A percentile compares a stretch with the other conserved stretches of the same genome.
phyloP scores from a whole-genome alignment of 495 filamentous ascomycete genomes.

The Chlorociboria aeruginascens region DNA sequence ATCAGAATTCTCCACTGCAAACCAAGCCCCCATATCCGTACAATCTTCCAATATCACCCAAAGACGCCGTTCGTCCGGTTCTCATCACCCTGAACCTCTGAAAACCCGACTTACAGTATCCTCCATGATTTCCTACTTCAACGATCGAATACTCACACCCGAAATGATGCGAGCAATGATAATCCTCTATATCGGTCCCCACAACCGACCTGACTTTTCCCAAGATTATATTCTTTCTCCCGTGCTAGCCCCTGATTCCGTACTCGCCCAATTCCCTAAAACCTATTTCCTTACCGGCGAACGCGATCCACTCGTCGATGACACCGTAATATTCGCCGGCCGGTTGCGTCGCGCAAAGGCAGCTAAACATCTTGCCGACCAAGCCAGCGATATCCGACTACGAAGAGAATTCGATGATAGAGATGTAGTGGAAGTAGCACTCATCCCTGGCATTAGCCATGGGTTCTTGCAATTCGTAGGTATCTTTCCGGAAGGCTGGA shows the following conservation, averaged over 20 bases:
- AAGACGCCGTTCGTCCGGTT: constrained; percentile 18
- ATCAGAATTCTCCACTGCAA: constrained; percentile 14
- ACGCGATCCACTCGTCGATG: constrained; percentile 88
- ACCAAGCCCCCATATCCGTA: not conserved
- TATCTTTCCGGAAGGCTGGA: constrained; percentile 78
- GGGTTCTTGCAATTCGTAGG: constrained; percentile 86
- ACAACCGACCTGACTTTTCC: constrained; percentile 83
- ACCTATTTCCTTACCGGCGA: constrained; percentile 91
- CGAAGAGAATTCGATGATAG: constrained; percentile 57
- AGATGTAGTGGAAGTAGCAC: constrained; percentile 64
- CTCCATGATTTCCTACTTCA: constrained; percentile 95
- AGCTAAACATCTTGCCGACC: constrained; percentile 32
- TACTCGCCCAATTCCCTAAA: constrained; percentile 78
- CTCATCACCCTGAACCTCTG: constrained; percentile 50
- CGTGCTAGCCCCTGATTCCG: constrained; percentile 71
- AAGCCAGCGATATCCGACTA: constrained; percentile 6
- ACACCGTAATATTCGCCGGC: constrained; percentile 92
- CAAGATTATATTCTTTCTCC: constrained; percentile 86
- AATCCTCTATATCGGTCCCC: constrained; percentile 89
- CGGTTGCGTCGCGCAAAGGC: constrained; percentile 72
- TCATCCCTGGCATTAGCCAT: constrained; percentile 82
- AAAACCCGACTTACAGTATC: constrained; percentile 82
- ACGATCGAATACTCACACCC: constrained; percentile 86
- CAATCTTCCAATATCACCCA: constrained; percentile 1
- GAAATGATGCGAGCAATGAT: constrained; percentile 99